A percentile compares a stretch with the other conserved stretches of the same genome.
Conservation (phyloP, 192 early-diverging fungal species). For the Funneliformis mosseae region DNA sequence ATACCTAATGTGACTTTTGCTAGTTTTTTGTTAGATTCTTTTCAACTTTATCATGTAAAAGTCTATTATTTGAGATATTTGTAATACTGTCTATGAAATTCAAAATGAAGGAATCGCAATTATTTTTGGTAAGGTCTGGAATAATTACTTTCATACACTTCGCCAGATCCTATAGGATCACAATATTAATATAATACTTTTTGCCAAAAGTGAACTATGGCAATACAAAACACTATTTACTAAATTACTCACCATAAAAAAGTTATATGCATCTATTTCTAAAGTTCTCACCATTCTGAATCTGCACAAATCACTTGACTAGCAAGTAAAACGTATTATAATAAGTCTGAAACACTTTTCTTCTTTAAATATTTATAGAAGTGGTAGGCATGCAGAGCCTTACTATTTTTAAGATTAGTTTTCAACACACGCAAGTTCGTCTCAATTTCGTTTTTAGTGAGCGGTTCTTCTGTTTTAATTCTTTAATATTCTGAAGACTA, state of each 20-base stretch:
- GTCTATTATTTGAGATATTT: neutral
- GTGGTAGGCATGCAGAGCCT: neutral
- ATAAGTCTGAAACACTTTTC: slow-evolving; percentile 21
- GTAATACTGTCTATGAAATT: too few species aligned
- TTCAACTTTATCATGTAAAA: slow-evolving; percentile 20
- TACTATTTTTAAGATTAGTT: slow-evolving; percentile 16
- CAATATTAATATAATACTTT: too few species aligned
- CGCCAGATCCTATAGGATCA: slow-evolving; percentile 10
- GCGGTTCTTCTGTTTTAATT: slow-evolving; percentile 17
- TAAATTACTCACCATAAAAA: too few species aligned
- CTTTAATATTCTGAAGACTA: slow-evolving; percentile 20
- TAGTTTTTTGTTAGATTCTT: slow-evolving; percentile 22
- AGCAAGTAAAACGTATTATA: neutral
- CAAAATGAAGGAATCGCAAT: too few species aligned
- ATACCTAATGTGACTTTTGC: neutral
- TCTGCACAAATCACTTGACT: too few species aligned
- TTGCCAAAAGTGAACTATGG: too few species aligned
- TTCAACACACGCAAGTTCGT: slow-evolving; percentile 16
- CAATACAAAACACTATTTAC: too few species aligned
- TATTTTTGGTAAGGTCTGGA: neutral
- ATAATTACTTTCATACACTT: slow-evolving; percentile 3
- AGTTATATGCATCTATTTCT: too few species aligned
- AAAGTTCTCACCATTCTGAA: too few species aligned
- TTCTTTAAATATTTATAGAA: slow-evolving; percentile 18
- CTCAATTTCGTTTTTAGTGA: neutral